phyloP scores from a whole-genome alignment of 768 basidiomycete species.

The Filobasidium floriforme region DNA sequence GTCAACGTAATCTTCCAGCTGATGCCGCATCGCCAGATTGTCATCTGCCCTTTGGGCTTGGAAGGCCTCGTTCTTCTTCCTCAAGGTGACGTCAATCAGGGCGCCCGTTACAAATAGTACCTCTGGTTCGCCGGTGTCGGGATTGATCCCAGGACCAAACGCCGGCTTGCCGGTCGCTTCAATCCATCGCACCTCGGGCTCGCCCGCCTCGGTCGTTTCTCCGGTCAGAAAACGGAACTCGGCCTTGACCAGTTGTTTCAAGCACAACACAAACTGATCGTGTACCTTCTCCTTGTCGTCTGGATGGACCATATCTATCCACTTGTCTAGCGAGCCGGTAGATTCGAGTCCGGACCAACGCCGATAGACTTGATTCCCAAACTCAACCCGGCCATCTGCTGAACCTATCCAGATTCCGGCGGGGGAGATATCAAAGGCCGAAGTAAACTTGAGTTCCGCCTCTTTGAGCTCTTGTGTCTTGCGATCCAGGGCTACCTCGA shows the following conservation, averaged over 20 bases:
- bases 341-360: constrained; percentile 1
- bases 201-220: background rate
- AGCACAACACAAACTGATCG: background rate
- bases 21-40: constrained; percentile 14
- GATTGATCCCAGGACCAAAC: background rate
- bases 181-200: constrained; percentile 10
- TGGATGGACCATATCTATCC: constrained; percentile 19
- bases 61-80: constrained; percentile 18
- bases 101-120: background rate
- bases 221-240: constrained; percentile 13
- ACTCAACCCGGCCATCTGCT: constrained; percentile 7
- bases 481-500: constrained; percentile 20
- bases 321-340: background rate
- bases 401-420: constrained; percentile 19
- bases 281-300: constrained; percentile 9
- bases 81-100: constrained; percentile 14
- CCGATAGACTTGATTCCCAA: constrained; percentile 14
- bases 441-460: constrained; percentile 14
- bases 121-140: constrained; percentile 11
- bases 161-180: constrained; percentile 9
- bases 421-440: constrained; percentile 19
- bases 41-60: constrained; percentile 21
- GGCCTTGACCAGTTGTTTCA: background rate
- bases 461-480: constrained; percentile 21
- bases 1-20: constrained; percentile 24